Base-by-base conservation (phyloP, 176 grass and related monocot genomes). In the Rhynchospora breviuscula region DNA sequence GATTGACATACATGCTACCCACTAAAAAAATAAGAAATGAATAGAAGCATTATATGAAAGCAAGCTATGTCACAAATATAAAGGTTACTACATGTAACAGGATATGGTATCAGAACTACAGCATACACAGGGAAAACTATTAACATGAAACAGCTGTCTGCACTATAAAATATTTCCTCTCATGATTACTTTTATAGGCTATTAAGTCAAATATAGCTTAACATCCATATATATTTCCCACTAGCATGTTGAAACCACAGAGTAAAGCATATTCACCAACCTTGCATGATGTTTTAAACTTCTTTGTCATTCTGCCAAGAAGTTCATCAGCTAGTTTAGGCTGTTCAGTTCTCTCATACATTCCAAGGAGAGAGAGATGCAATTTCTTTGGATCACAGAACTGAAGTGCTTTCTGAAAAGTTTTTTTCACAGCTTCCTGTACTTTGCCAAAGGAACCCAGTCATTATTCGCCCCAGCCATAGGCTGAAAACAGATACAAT, bases 201-300 rank as follows among this genome's bases (percentile, higher is more conserved):
- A 71, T 19, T 35, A n/a, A 70, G 67, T 46, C 15, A 45, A 43
- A 18, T 69, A n/a, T 44, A 69, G 6, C 68, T 53, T 51, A 47
- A 19, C 15, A 51, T 76, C 15, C 67, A 71, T 76, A 53, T 25
- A 14, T 26, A 51, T 21, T 13, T 26, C 12, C 46, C 14, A 75
- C 23, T 31, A 33, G 15, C 40, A 12, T 54, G 53, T 8, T 17
- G 73, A 77, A 77, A 77, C 17, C 8, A 12, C 18, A 49, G 6
- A 73, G 18, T 12, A 12, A 48, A 83, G 33, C 54, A 59, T 1
- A 47, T 69, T 71, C 15, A 93, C 87, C 71, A 82, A 98, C 95
- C 89, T 98, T 98, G 91, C 92, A 90, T 14, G 89, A 95, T 59
- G 88, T 80, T 87, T 91, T 98, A 89, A 98, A 95, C 86, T 90